Evolutionary conservation across 371 early-diverging fungal species (phyloP), one percentile per base, ranked within the genome.

Genomic region (Lichtheimia corymbifera): DNA sequence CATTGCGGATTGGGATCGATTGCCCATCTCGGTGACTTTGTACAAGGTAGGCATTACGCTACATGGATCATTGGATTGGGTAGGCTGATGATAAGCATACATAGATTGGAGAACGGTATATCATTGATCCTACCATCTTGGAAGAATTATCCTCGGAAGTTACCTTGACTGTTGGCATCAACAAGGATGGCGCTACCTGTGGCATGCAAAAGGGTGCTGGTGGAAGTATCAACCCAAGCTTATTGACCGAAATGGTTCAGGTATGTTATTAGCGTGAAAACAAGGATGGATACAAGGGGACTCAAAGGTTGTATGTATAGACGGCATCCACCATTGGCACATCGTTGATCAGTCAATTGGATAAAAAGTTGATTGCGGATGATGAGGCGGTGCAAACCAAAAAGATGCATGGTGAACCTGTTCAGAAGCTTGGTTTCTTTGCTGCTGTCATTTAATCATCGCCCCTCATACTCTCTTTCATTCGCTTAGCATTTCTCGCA

Each of bases 71-170:
- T 28, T 28, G 28, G 7, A 28, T 20, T 13, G 25, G 18, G 6
- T 22, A 12, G 42, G n/a, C 6, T 30, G 2, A 35, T 28, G 18
- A 20, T 22, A 17, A 50, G 18, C 15, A n/a, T 4, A 40, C 35
- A 4, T 76, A 91, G 91, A 89, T 96, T 61, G 96, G 93, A 7
- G 68, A 84, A 17, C 79, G 90, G 41, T 90, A 91, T 70, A 83
- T 96, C 20, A 83, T 94, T 13, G 98, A 97, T 71, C 91, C 96
- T 2, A 86, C 91, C 2, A 85, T 87, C 12, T 72, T 91, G 57
- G 98, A 97, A 71, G 98, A 97, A 67, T 72, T 88, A 11, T 91
- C 93, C 52, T 81, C 97, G 13, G 83, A 88, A 55, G 90, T 91
- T 0, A 84, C 84, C 57, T 65, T 96, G n/a, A 82, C 86, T 4